phyloP scores from a whole-genome alignment of 179 eudicot species.

The Nepenthes alata region DNA sequence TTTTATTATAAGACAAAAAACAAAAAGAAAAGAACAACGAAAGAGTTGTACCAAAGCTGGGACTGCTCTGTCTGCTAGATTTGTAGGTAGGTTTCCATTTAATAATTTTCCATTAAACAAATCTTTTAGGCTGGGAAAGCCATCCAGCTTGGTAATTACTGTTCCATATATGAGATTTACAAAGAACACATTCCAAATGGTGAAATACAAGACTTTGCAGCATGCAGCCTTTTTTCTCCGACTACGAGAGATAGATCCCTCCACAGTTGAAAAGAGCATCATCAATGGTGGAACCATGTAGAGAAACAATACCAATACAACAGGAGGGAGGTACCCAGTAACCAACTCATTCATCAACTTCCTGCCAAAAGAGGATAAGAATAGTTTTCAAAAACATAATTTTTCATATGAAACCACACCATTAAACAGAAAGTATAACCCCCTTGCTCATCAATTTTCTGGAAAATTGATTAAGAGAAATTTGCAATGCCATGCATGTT shows the following conservation, averaged over 20 bases:
- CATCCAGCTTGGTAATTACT: constrained; percentile 35
- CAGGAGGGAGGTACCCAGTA: constrained; percentile 74
- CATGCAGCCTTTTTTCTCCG: constrained; percentile 74
- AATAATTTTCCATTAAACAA: constrained; percentile 9
- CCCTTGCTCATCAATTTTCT: no score
- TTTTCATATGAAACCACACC: no score
- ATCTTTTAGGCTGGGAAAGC: constrained; percentile 32
- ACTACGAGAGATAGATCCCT: constrained; percentile 86
- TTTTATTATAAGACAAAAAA: no score
- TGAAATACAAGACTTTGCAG: constrained; percentile 58
- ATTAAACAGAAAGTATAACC: no score
- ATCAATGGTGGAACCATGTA: constrained; percentile 57
- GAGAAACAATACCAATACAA: constrained; percentile 45
- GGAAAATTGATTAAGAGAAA: no score
- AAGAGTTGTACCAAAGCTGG: constrained; percentile 44
- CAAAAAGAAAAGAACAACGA: not conserved
- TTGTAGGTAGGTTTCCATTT: constrained; percentile 14
- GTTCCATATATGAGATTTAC: constrained; percentile 67
- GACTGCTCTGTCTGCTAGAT: constrained; percentile 61
- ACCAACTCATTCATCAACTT: constrained; percentile 29
- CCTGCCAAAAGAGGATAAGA: constrained; percentile 18
- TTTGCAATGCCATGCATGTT: no score
- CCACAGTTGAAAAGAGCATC: constrained; percentile 68
- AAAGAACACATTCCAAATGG: constrained; percentile 90
- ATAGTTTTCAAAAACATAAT: not conserved